Evolutionary conservation across 2,329 filamentous ascomycete species (phyloP), one percentile per base, ranked within the genome.

Genomic region (Ascochyta rabiei): DNA sequence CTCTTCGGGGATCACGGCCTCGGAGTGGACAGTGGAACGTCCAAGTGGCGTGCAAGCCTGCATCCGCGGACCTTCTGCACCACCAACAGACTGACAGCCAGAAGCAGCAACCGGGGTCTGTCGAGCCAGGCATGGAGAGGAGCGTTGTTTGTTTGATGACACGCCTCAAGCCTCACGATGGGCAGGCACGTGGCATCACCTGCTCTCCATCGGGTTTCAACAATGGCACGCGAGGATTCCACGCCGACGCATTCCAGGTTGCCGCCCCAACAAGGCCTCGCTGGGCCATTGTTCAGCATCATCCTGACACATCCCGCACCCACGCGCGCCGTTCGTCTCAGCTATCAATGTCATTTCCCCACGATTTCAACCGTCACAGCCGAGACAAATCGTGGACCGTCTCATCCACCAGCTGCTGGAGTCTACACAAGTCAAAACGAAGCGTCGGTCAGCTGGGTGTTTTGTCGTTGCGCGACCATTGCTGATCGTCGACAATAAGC

Each of bases 281-380:
- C 46, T 41, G 46, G 21, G 18, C 46, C 46, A 46, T 55, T 49
- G 52, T 49, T 46, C 46, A 55, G 52, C 52, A 55, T 50, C 46
- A 55, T 55, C 52, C 52, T 55, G 52, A 55, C 52, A 49, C 46
- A 31, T 33, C 19, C 52, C 40, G 46, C 31, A 13, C 23, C 49
- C 60, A 61, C 60, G 57, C 45, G 43, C 61, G 56, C 52, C 46
- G 62, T 66, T 64, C 62, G 65, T 68, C 62, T 67, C 63, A 67
- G 57, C 38, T 43, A 31, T 59, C 61, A 44, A 48, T 56, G 48
- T 46, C 48, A 42, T 48, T 56, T 51, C 56, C 57, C 51, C 51
- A 33, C 48, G 37, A 45, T 57, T 31, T 53, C 51, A 56, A 55
- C 47, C 31, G 46, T 57, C 56, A 54, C 35, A 21, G 42, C 48